Evolutionary conservation across 2,329 filamentous ascomycete genomes (phyloP), one percentile per base, ranked within the genome.

Genomic region (Neofusicoccum laricinum): DNA sequence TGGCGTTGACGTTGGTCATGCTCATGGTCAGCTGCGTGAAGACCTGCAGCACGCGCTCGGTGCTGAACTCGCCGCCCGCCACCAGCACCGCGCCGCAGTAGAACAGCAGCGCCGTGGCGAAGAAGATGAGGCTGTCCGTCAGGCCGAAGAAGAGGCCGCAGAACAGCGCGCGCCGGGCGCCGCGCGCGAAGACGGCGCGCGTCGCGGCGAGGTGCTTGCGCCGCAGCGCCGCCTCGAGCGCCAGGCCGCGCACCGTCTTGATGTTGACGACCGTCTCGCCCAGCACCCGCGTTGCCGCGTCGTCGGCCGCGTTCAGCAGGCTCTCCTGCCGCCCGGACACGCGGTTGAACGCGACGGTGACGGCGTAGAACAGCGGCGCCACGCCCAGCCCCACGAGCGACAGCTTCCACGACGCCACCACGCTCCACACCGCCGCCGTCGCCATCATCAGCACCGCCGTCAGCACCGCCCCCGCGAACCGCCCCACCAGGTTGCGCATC

Each of bases 11-110:
- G 11, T 90, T 91, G 11, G 88, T 87, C 64, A 96, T 86, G 66
- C 90, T 89, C 73, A 97, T 91, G n/a, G 97, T 84, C 1, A 98
- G 83, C 61, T 97, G 83, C 38, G 93, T 90, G 69, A 95, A 88
- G 0, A 95, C 90, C 66, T 89, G 86, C 32, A 96, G 78, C 17
- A 95, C 84, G 1, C 83, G 79, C 1, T 84, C 80, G 0, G 89
- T 84, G 0, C 80, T 81, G 68, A 79, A 76, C 43, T 84, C 76
- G 10, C 79, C 72, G 48, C 77, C 75, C 0, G 82, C 81, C 5
- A 91, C 82, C 11, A 96, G 81, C 0, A 84, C 78, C 0, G 88
- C 86, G 2, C 90, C 92, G 72, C 94, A 96, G 78, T 90, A 97
- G 73, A 97, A 95, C 10, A 96, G 85, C 3, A 96, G 78, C 0